These are phyloP conservation scores for Saksenaea oblongispora DNA, from an alignment of 371 early-diverging fungal species.

Conservation along the genomic window DNA sequence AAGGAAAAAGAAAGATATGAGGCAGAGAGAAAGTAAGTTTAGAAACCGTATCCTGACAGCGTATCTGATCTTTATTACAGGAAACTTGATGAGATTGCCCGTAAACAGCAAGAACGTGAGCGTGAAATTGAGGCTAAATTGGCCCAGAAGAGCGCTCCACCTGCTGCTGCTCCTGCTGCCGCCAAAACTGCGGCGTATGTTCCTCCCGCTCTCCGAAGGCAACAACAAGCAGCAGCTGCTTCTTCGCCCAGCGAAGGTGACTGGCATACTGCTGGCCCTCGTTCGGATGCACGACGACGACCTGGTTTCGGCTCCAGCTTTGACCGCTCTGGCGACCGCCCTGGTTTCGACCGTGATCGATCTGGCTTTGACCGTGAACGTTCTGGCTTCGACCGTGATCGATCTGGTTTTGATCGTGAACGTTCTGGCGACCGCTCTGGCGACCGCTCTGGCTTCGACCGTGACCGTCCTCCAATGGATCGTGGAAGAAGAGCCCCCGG, in stretches of 20 bases:
- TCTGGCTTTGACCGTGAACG: background rate
- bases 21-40: constrained; percentile 21
- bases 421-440: too few relatives aligned
- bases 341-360: background rate
- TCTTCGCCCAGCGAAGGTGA: constrained; percentile 9
- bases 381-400: background rate
- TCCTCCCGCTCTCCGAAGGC: constrained; percentile 19
- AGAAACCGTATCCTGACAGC: background rate
- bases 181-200: constrained; percentile 23
- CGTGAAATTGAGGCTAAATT: constrained; percentile 44
- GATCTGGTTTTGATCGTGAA: background rate
- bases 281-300: constrained; percentile 8
- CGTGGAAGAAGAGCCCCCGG: background rate
- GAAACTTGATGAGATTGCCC: constrained; percentile 41
- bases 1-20: constrained; percentile 31
- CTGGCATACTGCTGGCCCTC: constrained; percentile 12
- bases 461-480: background rate
- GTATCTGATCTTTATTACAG: constrained; percentile 1
- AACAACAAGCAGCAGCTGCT: constrained; percentile 2
- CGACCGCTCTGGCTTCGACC: background rate
- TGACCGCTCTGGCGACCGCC: background rate
- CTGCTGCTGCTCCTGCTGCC: constrained; percentile 9
- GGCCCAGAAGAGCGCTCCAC: constrained; percentile 3
- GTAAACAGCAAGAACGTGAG: constrained; percentile 41
- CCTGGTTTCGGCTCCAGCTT: background rate